Conservation (phyloP, 1,284 basidiomycete genomes). For the Papiliotrema terrestris region DNA sequence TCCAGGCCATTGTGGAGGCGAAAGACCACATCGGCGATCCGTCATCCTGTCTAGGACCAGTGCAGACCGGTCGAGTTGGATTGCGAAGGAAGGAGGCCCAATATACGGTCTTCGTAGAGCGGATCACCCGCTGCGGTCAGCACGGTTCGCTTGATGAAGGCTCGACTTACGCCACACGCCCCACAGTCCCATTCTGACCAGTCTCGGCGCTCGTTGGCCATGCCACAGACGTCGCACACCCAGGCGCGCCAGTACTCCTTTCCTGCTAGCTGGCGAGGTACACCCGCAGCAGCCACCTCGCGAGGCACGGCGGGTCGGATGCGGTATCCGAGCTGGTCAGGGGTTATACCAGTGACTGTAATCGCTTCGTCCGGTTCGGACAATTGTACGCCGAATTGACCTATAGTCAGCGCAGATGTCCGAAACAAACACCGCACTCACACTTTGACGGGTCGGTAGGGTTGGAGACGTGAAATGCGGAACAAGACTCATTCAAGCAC, state of each 20-base stretch:
- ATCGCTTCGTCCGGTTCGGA: neutral
- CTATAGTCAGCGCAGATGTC: no score
- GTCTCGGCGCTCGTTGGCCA: conserved; percentile 32
- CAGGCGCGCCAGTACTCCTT: conserved; percentile 37
- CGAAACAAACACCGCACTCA: no score
- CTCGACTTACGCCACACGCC: conserved; percentile 25
- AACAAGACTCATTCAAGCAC: conserved; percentile 2
- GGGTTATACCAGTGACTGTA: neutral
- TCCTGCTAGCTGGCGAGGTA: conserved; percentile 9
- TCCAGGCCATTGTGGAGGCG: conserved; percentile 12
- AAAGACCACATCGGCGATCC: conserved; percentile 22
- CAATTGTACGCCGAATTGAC: no score
- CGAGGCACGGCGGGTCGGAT: conserved; percentile 2
- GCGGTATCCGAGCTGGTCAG: neutral
- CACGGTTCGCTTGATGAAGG: neutral
- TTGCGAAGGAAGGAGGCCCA: conserved; percentile 20
- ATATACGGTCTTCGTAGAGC: conserved; percentile 21
- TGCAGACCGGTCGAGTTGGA: conserved; percentile 25
- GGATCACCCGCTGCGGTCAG: neutral
- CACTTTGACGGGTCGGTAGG: neutral
- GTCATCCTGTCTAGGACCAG: conserved; percentile 30
- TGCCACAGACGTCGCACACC: conserved; percentile 36
- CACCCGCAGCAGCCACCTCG: neutral
- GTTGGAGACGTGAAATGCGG: neutral
- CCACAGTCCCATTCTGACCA: conserved; percentile 41